Base-by-base conservation (phyloP, 257 asterid genomes). In the Ilex asprella region DNA sequence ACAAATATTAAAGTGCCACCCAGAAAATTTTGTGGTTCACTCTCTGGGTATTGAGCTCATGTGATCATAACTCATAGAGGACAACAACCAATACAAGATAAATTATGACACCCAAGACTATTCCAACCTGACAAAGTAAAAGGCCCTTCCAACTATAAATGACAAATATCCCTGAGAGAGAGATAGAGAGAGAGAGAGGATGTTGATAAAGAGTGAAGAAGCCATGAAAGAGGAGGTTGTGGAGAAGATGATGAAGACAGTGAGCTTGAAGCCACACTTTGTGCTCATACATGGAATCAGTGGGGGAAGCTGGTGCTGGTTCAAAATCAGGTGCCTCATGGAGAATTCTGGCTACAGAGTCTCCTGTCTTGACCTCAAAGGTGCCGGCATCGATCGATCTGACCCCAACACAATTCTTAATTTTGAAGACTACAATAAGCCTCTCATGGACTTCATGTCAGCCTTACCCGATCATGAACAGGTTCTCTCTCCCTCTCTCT, bases 221-320 rank as follows among this genome's bases (percentile, higher is more conserved):
- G 27, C 52, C 58, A 60, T 61, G 30, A 47, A 59, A 7, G 46
- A 41, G 21, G 60, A 39, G 50, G 31, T 7, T 58, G 60, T 41
- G 52, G 12, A 50, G 5, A 5, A 15, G 44, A 39, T 5, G 30
- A 63, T 5, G 30, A 63, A 16, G 63, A 16, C 11, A 50, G 41
- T 54, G 41, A 53, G 46, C 39, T 59, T 60, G 10, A 63, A 35
- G 47, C 50, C 69, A 10, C 96, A 91, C 81, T 91, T 91, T 16
- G 98, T 92, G 15, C 68, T 92, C 30, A 67, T 92, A 7, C 98
- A 92, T 30, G 98, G 98, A 13, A 7, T 86, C 0, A 30, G 82
- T 0, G 87, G 84, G 2, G 97, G 98, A 5, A 95, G 78, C 3
- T 92, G 97, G 98, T 83, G 95, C 68, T 92, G 98, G 96, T 92